Evolutionary conservation across 2,329 filamentous ascomycete genomes (phyloP).

Genomic region (Scopulariopsis brevicaulis): DNA sequence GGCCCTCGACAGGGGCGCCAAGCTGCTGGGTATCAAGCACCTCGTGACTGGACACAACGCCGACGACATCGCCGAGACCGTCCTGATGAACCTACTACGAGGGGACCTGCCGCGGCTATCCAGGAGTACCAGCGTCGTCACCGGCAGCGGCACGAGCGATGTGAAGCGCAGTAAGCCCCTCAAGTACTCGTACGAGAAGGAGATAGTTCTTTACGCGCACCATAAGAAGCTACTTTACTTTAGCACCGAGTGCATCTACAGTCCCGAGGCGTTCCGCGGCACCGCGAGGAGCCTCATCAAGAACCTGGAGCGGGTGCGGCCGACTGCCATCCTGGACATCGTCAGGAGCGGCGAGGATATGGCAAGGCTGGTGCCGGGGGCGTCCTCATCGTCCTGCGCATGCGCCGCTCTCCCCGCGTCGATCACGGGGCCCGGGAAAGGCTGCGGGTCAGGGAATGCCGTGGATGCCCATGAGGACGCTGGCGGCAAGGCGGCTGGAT

Average conservation of each 20-base stretch:
- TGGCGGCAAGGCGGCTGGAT: slow-evolving; percentile 59
- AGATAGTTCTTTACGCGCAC: slow-evolving; percentile 95
- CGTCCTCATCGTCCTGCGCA: background rate
- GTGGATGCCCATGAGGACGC: slow-evolving; percentile 63
- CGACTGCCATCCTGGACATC: slow-evolving; percentile 90
- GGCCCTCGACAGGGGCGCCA: slow-evolving; percentile 84
- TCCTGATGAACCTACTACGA: slow-evolving; percentile 91
- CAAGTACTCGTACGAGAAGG: slow-evolving; percentile 98
- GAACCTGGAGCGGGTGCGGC: slow-evolving; percentile 83
- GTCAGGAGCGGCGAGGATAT: slow-evolving; percentile 94
- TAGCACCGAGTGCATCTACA: slow-evolving; percentile 97
- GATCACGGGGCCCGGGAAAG: background rate
- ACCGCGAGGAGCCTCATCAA: slow-evolving; percentile 89
- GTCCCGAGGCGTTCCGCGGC: slow-evolving; percentile 89
- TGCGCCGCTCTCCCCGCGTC: slow-evolving; percentile 1
- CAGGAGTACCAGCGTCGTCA: slow-evolving; percentile 84
- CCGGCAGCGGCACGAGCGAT: slow-evolving; percentile 63
- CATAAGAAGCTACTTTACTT: slow-evolving; percentile 98
- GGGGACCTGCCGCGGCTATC: slow-evolving; percentile 83
- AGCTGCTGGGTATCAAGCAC: slow-evolving; percentile 76
- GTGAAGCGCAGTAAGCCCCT: slow-evolving; percentile 94
- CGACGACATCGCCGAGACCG: slow-evolving; percentile 92
- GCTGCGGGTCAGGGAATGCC: slow-evolving; percentile 35
- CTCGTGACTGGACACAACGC: slow-evolving; percentile 97
- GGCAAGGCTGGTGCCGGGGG: slow-evolving; percentile 57